phyloP scores from a whole-genome alignment of 2,329 filamentous ascomycete genomes.

The Botryotinia convoluta region DNA sequence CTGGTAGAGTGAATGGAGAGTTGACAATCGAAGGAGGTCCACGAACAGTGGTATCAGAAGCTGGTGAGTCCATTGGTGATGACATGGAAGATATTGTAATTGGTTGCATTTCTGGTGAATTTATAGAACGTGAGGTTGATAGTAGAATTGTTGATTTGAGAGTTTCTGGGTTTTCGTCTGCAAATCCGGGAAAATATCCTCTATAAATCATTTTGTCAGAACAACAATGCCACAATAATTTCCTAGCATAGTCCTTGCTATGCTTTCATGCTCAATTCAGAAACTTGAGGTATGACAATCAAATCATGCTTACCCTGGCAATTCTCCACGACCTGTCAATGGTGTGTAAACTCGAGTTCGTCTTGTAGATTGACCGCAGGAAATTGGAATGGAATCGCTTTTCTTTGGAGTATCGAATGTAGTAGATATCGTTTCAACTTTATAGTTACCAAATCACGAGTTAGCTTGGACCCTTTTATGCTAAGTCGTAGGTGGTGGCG shows the following conservation, averaged over 20 bases:
- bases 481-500: constrained; percentile 13
- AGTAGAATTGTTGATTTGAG: constrained; percentile 26
- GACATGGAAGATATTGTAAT: constrained; percentile 30
- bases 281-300: constrained; percentile 1
- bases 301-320: constrained; percentile 51
- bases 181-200: constrained; percentile 60
- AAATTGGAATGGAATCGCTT: constrained; percentile 56
- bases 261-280: background rate
- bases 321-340: constrained; percentile 57
- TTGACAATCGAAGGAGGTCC: constrained; percentile 17
- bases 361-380: constrained; percentile 46
- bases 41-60: constrained; percentile 18
- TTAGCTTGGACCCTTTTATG: background rate
- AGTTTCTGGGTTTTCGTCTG: constrained; percentile 47
- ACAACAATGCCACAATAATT: background rate
- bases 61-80: constrained; percentile 18
- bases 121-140: constrained; percentile 20
- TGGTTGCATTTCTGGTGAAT: constrained; percentile 39
- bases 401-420: constrained; percentile 30
- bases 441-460: constrained; percentile 10
- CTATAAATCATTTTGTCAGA: constrained; percentile 39
- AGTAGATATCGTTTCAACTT: constrained; percentile 19
- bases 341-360: constrained; percentile 45
- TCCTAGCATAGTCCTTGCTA: constrained; percentile 2
- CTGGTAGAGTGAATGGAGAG: constrained; percentile 22